These are phyloP conservation scores for Amanita rimosa DNA, from an alignment of 768 basidiomycete species.

Conservation along the genomic window DNA sequence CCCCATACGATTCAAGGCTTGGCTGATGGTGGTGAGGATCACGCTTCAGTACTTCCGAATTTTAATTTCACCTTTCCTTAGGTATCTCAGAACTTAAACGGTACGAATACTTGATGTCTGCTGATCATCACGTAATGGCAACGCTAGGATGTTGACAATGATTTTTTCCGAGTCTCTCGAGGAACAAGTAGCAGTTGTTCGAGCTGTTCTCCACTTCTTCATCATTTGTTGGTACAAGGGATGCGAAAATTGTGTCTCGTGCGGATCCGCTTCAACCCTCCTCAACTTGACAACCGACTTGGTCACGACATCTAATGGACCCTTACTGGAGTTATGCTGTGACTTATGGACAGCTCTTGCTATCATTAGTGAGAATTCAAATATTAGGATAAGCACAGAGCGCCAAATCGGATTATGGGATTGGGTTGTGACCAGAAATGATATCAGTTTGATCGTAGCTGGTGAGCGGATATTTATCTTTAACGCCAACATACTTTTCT, in stretches of 20 bases:
- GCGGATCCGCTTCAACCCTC: slow-evolving; percentile 7
- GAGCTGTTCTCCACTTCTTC: slow-evolving; percentile 20
- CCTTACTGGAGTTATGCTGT: slow-evolving; percentile 16
- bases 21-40: neutral
- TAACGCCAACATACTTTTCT: neutral
- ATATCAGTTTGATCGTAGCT: neutral
- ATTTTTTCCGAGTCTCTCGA: neutral
- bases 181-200: slow-evolving; percentile 10
- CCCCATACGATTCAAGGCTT: neutral
- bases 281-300: slow-evolving; percentile 6
- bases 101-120: neutral
- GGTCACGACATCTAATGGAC: neutral
- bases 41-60: no score
- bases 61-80: neutral
- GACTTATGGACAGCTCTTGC: slow-evolving; percentile 25
- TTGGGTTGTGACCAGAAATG: neutral
- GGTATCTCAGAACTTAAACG: neutral
- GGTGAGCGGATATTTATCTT: neutral
- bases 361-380: neutral
- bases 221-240: slow-evolving; percentile 21
- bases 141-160: neutral
- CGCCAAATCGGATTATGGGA: neutral
- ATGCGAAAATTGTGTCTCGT: slow-evolving; percentile 7
- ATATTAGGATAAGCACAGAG: neutral
- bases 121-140: neutral